Evolutionary conservation across 225 moss, liverwort and hornwort species (phyloP).

Genomic region (Pleurozium schreberi): DNA sequence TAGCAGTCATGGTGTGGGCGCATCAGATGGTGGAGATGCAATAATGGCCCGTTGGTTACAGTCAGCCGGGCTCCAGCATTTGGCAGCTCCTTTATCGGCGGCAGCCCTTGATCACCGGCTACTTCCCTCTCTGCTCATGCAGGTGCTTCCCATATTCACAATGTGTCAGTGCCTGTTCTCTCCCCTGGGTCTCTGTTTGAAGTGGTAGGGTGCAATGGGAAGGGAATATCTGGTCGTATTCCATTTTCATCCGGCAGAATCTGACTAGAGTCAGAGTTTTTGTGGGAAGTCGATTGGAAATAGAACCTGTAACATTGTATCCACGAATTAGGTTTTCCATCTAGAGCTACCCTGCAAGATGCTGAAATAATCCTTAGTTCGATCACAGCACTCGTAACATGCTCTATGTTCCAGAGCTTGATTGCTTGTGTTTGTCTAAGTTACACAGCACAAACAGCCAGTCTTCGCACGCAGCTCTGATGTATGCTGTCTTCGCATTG

Average conservation of each 20-base stretch:
- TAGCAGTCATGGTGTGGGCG: conserved; percentile 39
- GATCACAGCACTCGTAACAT: not conserved
- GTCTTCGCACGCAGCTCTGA: not conserved
- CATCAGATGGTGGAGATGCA: conserved; percentile 79
- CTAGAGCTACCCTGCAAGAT: not conserved
- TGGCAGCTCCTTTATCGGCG: conserved; percentile 93
- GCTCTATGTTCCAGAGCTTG: not conserved
- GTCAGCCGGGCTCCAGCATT: conserved; percentile 94
- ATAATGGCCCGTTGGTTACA: conserved; percentile 99
- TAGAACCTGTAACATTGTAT: not conserved
- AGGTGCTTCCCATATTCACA: conserved; percentile 66
- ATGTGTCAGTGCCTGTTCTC: conserved; percentile 14
- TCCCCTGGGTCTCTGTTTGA: conserved; percentile 10
- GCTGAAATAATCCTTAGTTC: not conserved
- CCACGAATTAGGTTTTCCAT: conserved; percentile 14
- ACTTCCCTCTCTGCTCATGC: conserved; percentile 94
- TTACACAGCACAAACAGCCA: not conserved
- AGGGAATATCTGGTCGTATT: not conserved
- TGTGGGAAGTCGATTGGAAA: not conserved
- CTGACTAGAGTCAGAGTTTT: not conserved
- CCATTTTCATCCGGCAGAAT: not conserved
- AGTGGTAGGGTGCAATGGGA: conserved; percentile 2
- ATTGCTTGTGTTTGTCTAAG: not conserved
- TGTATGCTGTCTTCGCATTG: not conserved
- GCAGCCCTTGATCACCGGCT: conserved; percentile 96